phyloP scores from a whole-genome alignment of 345 rosid species.

The Acer negundo region DNA sequence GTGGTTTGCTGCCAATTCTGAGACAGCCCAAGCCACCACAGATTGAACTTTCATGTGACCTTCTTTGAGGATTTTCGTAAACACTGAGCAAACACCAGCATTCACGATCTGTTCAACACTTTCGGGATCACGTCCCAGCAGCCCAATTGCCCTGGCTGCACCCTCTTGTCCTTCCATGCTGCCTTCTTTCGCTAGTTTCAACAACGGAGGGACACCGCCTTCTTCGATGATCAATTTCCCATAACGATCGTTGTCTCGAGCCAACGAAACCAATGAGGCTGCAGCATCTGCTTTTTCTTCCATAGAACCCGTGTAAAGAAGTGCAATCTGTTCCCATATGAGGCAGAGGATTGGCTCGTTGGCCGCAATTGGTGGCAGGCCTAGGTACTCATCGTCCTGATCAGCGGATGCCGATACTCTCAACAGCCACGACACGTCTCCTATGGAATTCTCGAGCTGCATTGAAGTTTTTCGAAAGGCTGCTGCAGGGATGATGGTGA shows the following conservation, averaged over 20 bases:
- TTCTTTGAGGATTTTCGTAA: slow-evolving; percentile 80
- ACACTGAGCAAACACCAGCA: slow-evolving; percentile 69
- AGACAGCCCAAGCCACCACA: slow-evolving; percentile 72
- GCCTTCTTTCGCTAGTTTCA: slow-evolving; percentile 80
- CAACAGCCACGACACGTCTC: slow-evolving; percentile 78
- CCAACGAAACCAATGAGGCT: slow-evolving; percentile 74
- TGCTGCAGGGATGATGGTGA: slow-evolving; percentile 80
- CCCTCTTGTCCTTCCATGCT: slow-evolving; percentile 75
- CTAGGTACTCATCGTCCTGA: slow-evolving; percentile 66
- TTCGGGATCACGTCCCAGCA: slow-evolving; percentile 72
- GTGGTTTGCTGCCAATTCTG: slow-evolving; percentile 64
- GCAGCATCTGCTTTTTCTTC: slow-evolving; percentile 76
- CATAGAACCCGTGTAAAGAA: slow-evolving; percentile 59
- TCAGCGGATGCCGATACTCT: slow-evolving; percentile 63
- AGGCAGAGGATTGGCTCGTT: slow-evolving; percentile 86
- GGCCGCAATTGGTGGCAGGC: slow-evolving; percentile 83
- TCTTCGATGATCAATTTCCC: slow-evolving; percentile 82
- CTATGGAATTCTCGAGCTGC: slow-evolving; percentile 80
- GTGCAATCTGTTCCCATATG: slow-evolving; percentile 87
- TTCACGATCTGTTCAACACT: slow-evolving; percentile 80
- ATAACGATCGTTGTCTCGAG: slow-evolving; percentile 76
- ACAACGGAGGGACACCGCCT: slow-evolving; percentile 80
- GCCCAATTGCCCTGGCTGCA: slow-evolving; percentile 77
- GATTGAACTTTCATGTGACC: slow-evolving; percentile 79
- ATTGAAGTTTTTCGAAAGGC: slow-evolving; percentile 63